These are phyloP conservation scores for Ilyonectria mors-panacis DNA, from an alignment of 2,329 filamentous ascomycete genomes.

Conservation along the genomic window DNA sequence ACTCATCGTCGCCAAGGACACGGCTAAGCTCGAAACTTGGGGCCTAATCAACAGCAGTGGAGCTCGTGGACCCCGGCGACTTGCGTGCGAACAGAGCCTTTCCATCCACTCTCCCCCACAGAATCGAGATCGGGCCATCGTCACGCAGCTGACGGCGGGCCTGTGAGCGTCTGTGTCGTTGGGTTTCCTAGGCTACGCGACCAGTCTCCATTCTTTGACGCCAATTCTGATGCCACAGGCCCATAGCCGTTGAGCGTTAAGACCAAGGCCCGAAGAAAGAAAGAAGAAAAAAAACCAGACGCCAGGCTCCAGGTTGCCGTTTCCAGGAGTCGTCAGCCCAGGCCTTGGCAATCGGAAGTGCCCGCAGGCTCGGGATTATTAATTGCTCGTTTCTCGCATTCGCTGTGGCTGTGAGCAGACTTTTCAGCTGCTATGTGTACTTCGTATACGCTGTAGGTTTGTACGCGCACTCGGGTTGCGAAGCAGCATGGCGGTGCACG, in stretches of 20 bases:
- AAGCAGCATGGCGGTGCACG: constrained; percentile 40
- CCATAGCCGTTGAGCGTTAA: constrained; percentile 2
- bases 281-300: neutral
- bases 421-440: constrained; percentile 17
- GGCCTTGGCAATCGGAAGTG: constrained; percentile 41
- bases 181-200: constrained; percentile 30
- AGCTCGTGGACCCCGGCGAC: constrained; percentile 14
- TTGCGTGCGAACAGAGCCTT: constrained; percentile 7
- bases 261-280: constrained; percentile 7
- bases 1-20: constrained; percentile 7
- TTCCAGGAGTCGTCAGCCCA: constrained; percentile 40
- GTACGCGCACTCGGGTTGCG: constrained; percentile 32
- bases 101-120: constrained; percentile 32
- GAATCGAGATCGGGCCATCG: constrained; percentile 29
- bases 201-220: constrained; percentile 5
- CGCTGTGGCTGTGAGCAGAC: constrained; percentile 43
- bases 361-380: constrained; percentile 29
- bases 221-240: constrained; percentile 1
- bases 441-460: neutral
- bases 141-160: constrained; percentile 12
- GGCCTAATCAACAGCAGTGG: constrained; percentile 16
- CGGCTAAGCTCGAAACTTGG: constrained; percentile 9
- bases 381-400: constrained; percentile 26
- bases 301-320: neutral
- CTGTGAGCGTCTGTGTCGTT: neutral